Evolutionary conservation across 2,329 filamentous ascomycete genomes (phyloP).

Genomic region (Talaromyces sp.): DNA sequence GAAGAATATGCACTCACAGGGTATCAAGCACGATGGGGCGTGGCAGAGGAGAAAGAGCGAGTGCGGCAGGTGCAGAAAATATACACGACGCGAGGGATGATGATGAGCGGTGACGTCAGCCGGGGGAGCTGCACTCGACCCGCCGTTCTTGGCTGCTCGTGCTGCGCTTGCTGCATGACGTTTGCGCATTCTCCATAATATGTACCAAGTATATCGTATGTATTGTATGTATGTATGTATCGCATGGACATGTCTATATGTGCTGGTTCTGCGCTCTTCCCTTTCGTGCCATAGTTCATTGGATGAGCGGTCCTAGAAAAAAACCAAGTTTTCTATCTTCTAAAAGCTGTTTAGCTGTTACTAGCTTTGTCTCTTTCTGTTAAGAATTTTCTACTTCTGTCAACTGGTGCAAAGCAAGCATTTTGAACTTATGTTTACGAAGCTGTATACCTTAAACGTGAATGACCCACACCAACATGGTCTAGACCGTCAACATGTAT

Average conservation of each 20-base stretch:
- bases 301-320: too few species aligned
- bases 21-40: neutral
- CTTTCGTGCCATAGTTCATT: neutral
- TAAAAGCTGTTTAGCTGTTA: neutral
- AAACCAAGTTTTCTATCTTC: neutral
- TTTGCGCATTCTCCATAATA: neutral
- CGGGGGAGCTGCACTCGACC: neutral
- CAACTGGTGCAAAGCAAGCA: too few species aligned
- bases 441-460: neutral
- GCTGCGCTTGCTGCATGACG: neutral
- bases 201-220: neutral
- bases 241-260: neutral
- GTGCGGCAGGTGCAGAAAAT: neutral
- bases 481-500: neutral
- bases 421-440: too few species aligned
- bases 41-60: neutral
- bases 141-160: neutral
- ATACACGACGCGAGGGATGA: conserved; percentile 8
- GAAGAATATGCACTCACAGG: neutral
- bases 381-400: neutral
- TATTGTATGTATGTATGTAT: neutral
- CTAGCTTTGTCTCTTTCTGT: neutral
- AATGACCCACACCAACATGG: neutral
- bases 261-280: too few species aligned
- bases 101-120: conserved; percentile 11